phyloP scores from a whole-genome alignment of 495 filamentous ascomycete genomes.

The Daldinia childiae region DNA sequence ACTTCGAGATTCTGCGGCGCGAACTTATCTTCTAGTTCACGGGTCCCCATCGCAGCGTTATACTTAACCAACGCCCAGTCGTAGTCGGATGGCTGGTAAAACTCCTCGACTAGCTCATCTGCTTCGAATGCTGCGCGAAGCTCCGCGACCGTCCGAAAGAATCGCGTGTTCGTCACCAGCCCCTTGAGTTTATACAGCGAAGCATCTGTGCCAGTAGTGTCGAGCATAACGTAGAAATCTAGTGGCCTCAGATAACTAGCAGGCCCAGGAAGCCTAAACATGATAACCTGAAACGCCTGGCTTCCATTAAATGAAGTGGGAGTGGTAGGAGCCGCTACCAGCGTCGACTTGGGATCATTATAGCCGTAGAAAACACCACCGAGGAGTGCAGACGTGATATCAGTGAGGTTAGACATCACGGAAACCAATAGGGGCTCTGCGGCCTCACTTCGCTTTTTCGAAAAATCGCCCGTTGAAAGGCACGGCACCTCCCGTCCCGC shows the following conservation, averaged over 20 bases:
- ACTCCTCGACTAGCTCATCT: slow-evolving; percentile 47
- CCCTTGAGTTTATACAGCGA: slow-evolving; percentile 49
- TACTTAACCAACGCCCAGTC: slow-evolving; percentile 49
- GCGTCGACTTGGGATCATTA: slow-evolving; percentile 43
- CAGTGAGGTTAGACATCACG: slow-evolving; percentile 48
- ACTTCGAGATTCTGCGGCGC: slow-evolving; percentile 53
- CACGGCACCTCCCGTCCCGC: slow-evolving; percentile 44
- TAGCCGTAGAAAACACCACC: slow-evolving; percentile 49
- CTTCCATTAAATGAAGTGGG: slow-evolving; percentile 50
- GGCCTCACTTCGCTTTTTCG: slow-evolving; percentile 44
- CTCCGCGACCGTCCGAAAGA: slow-evolving; percentile 48
- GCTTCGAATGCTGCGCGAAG: slow-evolving; percentile 51
- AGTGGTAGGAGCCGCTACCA: slow-evolving; percentile 38
- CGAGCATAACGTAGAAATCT: slow-evolving; percentile 52
- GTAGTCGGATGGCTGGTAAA: slow-evolving; percentile 43
- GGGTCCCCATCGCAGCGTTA: slow-evolving; percentile 49
- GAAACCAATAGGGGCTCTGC: slow-evolving; percentile 44
- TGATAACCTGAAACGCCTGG: slow-evolving; percentile 41
- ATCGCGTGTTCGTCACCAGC: slow-evolving; percentile 48
- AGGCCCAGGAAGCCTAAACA: slow-evolving; percentile 50
- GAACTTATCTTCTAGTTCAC: slow-evolving; percentile 51
- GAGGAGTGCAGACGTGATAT: slow-evolving; percentile 49
- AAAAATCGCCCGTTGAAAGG: slow-evolving; percentile 51
- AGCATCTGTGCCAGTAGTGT: slow-evolving; percentile 51
- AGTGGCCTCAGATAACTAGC: slow-evolving; percentile 49